Percentiles rank a stretch among this genome's conserved stretches.
Evolutionary conservation across 768 basidiomycete species (phyloP).

Genomic region (Trametes maxima): DNA sequence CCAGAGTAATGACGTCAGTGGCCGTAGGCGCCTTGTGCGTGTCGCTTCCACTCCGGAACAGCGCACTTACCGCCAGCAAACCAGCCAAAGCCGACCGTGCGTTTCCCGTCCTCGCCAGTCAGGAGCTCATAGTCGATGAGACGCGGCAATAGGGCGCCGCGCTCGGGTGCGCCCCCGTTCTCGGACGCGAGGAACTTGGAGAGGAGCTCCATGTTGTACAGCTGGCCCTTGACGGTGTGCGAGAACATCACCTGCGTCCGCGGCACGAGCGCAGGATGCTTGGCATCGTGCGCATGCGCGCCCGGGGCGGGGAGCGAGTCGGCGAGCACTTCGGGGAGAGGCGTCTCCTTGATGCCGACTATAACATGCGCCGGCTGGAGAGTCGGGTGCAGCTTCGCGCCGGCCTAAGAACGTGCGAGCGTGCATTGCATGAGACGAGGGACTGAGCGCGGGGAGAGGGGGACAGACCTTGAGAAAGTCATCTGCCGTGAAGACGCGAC

Average conservation of each 20-base stretch:
- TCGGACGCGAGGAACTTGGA: conserved; percentile 55
- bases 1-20: background rate
- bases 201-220: conserved; percentile 82
- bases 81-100: conserved; percentile 91
- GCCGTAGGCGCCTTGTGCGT: background rate
- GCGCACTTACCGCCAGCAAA: conserved; percentile 76
- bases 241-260: conserved; percentile 91
- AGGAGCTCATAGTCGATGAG: conserved; percentile 89
- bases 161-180: conserved; percentile 7
- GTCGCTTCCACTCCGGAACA: background rate
- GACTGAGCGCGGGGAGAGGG: background rate
- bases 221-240: conserved; percentile 86
- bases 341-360: conserved; percentile 89
- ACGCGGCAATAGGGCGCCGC: conserved; percentile 40
- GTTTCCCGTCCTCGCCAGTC: conserved; percentile 59
- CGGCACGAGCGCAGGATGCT: conserved; percentile 31
- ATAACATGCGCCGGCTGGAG: conserved; percentile 71
- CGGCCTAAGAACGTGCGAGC: conserved; percentile 54
- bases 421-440: background rate
- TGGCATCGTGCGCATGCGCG: conserved; percentile 15
- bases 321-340: conserved; percentile 60
- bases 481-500: conserved; percentile 66
- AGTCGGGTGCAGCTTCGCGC: conserved; percentile 63
- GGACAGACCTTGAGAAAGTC: conserved; percentile 66
- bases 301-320: conserved; percentile 39